phyloP scores from a whole-genome alignment of 2,329 filamentous ascomycete genomes.

The Acrodontium crateriforme region DNA sequence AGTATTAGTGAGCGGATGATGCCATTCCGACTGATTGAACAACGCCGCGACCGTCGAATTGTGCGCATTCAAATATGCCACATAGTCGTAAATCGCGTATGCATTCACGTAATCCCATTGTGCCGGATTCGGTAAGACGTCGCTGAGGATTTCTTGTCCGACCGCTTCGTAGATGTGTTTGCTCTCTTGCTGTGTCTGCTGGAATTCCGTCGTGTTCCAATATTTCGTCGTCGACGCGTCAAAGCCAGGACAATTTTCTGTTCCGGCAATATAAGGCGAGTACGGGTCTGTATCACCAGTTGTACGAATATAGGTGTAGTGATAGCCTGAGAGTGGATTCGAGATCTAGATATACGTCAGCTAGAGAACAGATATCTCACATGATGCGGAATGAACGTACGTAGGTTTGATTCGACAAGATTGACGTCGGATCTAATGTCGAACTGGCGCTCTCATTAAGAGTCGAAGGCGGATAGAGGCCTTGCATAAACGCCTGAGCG shows the following conservation, averaged over 20 bases:
- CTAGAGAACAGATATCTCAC: not conserved
- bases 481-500: constrained; percentile 48
- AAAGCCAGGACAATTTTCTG: constrained; percentile 17
- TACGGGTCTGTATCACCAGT: constrained; percentile 33
- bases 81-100: constrained; percentile 40
- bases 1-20: constrained; percentile 8
- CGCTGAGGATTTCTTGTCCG: constrained; percentile 29
- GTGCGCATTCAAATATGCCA: constrained; percentile 41
- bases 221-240: constrained; percentile 27
- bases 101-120: constrained; percentile 38
- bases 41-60: constrained; percentile 29
- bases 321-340: constrained; percentile 41
- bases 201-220: constrained; percentile 27
- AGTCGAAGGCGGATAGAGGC: constrained; percentile 40
- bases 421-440: no score
- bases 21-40: constrained; percentile 19
- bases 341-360: constrained; percentile 18
- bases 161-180: constrained; percentile 34
- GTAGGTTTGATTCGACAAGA: not conserved
- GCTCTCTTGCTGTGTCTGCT: constrained; percentile 24
- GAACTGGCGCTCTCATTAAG: not conserved
- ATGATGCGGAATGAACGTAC: not conserved
- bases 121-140: constrained; percentile 22
- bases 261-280: constrained; percentile 37
- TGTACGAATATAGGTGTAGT: constrained; percentile 39